Evolutionary conservation across 1,139 yeast genomes (phyloP).

Genomic region (Pichiaceae sp.): DNA sequence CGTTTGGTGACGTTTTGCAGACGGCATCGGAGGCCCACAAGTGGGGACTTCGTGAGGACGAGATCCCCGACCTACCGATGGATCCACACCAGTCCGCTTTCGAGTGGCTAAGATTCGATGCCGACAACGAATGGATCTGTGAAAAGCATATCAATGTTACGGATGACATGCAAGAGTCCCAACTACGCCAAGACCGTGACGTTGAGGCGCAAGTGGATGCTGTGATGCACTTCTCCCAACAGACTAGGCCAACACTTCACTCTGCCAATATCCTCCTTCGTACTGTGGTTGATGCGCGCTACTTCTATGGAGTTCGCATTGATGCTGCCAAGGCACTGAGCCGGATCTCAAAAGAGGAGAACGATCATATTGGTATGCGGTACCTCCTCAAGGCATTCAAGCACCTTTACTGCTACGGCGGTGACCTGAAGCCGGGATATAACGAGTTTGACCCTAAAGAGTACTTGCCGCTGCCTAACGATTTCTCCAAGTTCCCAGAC

Average conservation of each 20-base stretch:
- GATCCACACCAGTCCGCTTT: conserved; percentile 72
- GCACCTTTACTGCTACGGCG: conserved; percentile 56
- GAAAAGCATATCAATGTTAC: conserved; percentile 77
- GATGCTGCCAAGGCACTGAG: conserved; percentile 84
- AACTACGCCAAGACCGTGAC: conserved; percentile 88
- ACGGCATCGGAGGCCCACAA: conserved; percentile 48
- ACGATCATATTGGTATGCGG: conserved; percentile 61
- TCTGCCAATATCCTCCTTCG: conserved; percentile 76
- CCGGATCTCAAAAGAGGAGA: conserved; percentile 50
- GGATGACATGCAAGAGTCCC: conserved; percentile 92
- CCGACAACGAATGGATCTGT: conserved; percentile 97
- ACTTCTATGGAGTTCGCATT: conserved; percentile 80
- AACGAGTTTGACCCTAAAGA: conserved; percentile 27
- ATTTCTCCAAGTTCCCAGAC: conserved; percentile 60
- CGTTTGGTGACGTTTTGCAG: conserved; percentile 73
- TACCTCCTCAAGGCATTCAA: conserved; percentile 69
- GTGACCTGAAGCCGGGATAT: conserved; percentile 11
- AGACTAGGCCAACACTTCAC: conserved; percentile 44
- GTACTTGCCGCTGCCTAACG: conserved; percentile 67
- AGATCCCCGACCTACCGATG: conserved; percentile 42
- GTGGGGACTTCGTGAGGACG: conserved; percentile 76
- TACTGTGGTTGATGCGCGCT: conserved; percentile 76
- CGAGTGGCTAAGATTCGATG: conserved; percentile 96
- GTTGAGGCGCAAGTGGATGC: conserved; percentile 94
- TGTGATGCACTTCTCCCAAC: conserved; percentile 54